Base-by-base conservation (phyloP, 306 rosid species). In the Albizia julibrissin region DNA sequence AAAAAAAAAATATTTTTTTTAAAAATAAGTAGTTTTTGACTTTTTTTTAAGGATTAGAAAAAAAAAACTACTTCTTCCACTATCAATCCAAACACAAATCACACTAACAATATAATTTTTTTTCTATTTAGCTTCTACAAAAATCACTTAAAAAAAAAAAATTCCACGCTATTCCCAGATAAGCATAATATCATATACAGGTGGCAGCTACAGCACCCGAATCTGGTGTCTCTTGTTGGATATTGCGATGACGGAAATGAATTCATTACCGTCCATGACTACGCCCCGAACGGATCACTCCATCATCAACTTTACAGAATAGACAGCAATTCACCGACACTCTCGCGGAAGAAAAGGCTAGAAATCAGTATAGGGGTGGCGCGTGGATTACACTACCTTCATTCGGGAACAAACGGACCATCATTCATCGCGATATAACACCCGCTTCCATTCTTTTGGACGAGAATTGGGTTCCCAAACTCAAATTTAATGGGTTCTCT, bases 371-470 rank as follows among this genome's bases (percentile, higher is more conserved):
- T 65, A 4, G 81, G 74, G 8, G 75, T 59, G 13, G 74, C 66
- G 12, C 33, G 21, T 29, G 81, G 39, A 22, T 5, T 86, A 24
- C 89, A 83, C 67, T 83, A 83, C 33, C 83, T 83, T 80, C 89
- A 86, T 46, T 10, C 83, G 0, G 87, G 89, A 54, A 74, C 50
- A 83, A 77, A 56, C 72, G 77, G 8, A 33, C 31, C 7, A 31
- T 86, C 54, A 4, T 86, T 47, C 78, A 72, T 6, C 6, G 75
- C 22, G 21, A 46, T 40, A 15, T 77, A 10, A 58, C 11, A 21
- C 54, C 43, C 3, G 1, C 5, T 0, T 66, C 0, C 18, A 78
- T 67, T 78, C 50, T 78, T 24, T 8, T 78, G 66, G 81, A 47
- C 54, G 14, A 47, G 50, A 49, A 66, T 13, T 47, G 1, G 50